Conservation (phyloP, 768 basidiomycete species). For the Phaeotremella skinneri region DNA sequence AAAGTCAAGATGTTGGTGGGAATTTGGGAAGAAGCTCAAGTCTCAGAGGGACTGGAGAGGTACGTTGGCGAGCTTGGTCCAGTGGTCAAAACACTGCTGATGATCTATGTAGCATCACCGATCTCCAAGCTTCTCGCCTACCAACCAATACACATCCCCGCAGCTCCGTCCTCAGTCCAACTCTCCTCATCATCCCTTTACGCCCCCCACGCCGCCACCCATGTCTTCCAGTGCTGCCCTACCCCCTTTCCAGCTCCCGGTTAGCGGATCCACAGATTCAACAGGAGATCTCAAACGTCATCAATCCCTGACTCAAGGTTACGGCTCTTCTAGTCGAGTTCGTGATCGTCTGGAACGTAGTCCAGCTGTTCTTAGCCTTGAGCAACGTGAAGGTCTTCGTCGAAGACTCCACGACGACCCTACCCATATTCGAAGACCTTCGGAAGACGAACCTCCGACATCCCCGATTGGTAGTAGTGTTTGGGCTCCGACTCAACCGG, state of each 20-base stretch:
- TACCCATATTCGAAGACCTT: not conserved
- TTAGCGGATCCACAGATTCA: not conserved
- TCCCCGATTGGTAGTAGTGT: constrained; percentile 41
- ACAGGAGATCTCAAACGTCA: constrained; percentile 39
- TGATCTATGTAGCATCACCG: constrained; percentile 8
- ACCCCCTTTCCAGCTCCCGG: constrained; percentile 33
- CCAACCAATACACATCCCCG: constrained; percentile 17
- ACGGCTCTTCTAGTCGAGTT: constrained; percentile 26
- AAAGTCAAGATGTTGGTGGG: constrained; percentile 17
- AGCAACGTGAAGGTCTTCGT: constrained; percentile 29
- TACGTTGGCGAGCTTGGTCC: constrained; percentile 8
- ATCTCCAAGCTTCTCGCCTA: constrained; percentile 7
- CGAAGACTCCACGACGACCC: constrained; percentile 14
- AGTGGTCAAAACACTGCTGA: not conserved
- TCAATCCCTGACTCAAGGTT: constrained; percentile 41
- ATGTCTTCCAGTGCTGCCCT: constrained; percentile 41
- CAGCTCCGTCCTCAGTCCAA: constrained; percentile 14
- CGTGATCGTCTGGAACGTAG: constrained; percentile 36
- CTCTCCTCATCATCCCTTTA: constrained; percentile 33
- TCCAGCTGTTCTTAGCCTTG: constrained; percentile 29
- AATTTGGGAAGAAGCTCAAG: constrained; percentile 38
- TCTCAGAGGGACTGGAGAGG: constrained; percentile 30
- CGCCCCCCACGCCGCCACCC: constrained; percentile 35
- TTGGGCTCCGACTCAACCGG: constrained; percentile 27
- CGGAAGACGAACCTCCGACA: constrained; percentile 31